Evolutionary conservation across 2,329 filamentous ascomycete genomes (phyloP).

Genomic region (Colletotrichum sp.): DNA sequence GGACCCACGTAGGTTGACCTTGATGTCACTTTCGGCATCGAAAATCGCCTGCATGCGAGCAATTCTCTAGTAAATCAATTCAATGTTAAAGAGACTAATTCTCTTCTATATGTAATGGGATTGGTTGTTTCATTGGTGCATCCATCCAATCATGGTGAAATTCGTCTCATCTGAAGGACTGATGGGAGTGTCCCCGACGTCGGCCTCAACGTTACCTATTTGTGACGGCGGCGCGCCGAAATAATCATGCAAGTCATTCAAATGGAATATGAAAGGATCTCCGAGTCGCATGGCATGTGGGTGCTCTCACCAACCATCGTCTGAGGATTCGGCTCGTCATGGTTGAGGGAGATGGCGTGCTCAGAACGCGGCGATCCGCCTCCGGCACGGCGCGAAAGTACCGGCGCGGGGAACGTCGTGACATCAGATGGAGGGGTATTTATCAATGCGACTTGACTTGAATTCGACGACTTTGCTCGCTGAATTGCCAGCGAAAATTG

Average conservation of each 20-base stretch:
- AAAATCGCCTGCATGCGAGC: not conserved
- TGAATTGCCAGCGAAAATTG: not conserved
- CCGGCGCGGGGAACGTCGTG: not conserved
- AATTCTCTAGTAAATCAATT: rapidly evolving
- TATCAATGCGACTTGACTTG: not conserved
- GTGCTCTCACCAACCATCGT: not conserved
- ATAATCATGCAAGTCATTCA: not conserved
- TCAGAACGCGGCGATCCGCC: not conserved
- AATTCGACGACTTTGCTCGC: not conserved
- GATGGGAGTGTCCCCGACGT: not conserved
- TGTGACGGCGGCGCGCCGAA: rapidly evolving
- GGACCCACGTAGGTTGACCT: not conserved
- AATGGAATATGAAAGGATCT: rapidly evolving
- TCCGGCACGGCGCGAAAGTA: not conserved
- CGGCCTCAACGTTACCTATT: not conserved
- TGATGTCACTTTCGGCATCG: not conserved
- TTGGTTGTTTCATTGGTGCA: not conserved
- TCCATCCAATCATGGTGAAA: not conserved
- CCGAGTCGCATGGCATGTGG: not conserved
- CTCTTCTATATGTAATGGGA: rapidly evolving
- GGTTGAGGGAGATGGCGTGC: slow-evolving; percentile 17
- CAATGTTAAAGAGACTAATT: rapidly evolving
- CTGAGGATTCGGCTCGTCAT: not conserved
- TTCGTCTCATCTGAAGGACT: not conserved
- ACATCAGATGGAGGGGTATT: slow-evolving; percentile 13